These are phyloP conservation scores for Hypericum perforatum DNA, from an alignment of 345 rosid genomes.

Conservation along the genomic window DNA sequence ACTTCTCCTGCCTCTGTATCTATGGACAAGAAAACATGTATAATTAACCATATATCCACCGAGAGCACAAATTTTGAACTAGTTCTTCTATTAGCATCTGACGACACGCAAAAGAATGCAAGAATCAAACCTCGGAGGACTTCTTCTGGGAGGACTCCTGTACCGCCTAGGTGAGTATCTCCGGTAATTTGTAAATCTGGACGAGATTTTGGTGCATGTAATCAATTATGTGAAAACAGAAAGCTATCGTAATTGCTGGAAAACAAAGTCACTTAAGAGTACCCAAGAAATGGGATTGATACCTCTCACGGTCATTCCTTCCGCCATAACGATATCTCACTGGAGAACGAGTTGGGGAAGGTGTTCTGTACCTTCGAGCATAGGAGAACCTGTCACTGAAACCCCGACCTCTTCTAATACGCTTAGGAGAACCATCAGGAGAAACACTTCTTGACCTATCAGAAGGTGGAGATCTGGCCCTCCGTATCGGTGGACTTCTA, in stretches of 20 bases:
- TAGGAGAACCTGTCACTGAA: conserved; percentile 83
- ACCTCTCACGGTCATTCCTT: conserved; percentile 71
- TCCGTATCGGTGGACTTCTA: conserved; percentile 28
- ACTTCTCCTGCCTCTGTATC: conserved; percentile 40
- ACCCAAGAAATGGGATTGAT: conserved; percentile 7
- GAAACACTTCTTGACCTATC: conserved; percentile 21
- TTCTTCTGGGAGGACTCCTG: conserved; percentile 68
- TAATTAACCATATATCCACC: not conserved
- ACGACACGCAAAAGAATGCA: not conserved
- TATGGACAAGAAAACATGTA: conserved; percentile 12
- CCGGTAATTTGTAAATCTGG: conserved; percentile 14
- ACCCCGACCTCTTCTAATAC: conserved; percentile 93
- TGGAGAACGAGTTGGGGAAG: conserved; percentile 74
- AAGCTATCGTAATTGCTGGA: conserved; percentile 10
- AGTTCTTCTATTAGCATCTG: no score
- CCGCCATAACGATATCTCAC: conserved; percentile 39
- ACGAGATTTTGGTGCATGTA: conserved; percentile 10
- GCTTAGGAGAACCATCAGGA: conserved; percentile 49
- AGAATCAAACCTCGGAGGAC: conserved; percentile 58
- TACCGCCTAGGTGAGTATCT: conserved; percentile 41
- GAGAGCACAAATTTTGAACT: not conserved
- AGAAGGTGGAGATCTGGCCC: conserved; percentile 28
- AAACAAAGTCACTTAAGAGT: not conserved
- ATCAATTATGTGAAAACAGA: conserved; percentile 15
- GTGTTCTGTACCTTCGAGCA: conserved; percentile 89